phyloP scores from a whole-genome alignment of 352 stramenopile genomes.

The Pythium aristosporum region DNA sequence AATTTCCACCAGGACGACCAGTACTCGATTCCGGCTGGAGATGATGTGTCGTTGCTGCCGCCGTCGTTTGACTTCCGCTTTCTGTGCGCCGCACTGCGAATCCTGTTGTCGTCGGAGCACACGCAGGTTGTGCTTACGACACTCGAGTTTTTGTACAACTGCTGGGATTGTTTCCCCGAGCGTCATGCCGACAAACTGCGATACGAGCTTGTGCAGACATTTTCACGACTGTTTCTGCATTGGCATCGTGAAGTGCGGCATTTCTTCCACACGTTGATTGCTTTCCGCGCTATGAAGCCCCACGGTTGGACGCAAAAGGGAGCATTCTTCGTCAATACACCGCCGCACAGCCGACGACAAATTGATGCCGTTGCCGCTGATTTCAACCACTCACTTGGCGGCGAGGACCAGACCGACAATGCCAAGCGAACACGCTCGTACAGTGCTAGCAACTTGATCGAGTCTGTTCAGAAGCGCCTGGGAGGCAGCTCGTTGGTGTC shows the following conservation, averaged over 20 bases:
- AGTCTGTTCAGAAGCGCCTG: slow-evolving; percentile 81
- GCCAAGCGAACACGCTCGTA: slow-evolving; percentile 69
- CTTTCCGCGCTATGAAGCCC: slow-evolving; percentile 82
- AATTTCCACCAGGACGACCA: slow-evolving; percentile 90
- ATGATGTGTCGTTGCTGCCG: slow-evolving; percentile 82
- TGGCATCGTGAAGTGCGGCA: slow-evolving; percentile 87
- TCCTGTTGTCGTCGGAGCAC: slow-evolving; percentile 81
- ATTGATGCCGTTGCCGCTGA: slow-evolving; percentile 87
- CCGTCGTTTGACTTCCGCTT: slow-evolving; percentile 89
- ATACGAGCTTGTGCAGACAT: slow-evolving; percentile 77
- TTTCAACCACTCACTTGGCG: slow-evolving; percentile 82
- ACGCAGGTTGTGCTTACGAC: slow-evolving; percentile 87
- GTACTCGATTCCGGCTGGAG: slow-evolving; percentile 84
- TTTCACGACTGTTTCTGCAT: slow-evolving; percentile 80
- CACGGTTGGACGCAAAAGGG: slow-evolving; percentile 86
- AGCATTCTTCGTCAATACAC: slow-evolving; percentile 84
- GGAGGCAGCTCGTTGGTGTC: slow-evolving; percentile 54
- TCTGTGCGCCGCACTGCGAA: slow-evolving; percentile 73
- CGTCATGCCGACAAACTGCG: slow-evolving; percentile 85
- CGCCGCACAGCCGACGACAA: slow-evolving; percentile 79
- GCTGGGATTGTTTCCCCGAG: slow-evolving; percentile 88
- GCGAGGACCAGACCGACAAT: slow-evolving; percentile 53
- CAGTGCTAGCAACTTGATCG: slow-evolving; percentile 82
- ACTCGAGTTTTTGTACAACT: slow-evolving; percentile 89
- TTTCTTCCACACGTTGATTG: slow-evolving; percentile 87